A percentile compares a stretch with the other conserved stretches of the same genome.
Evolutionary conservation across 2,329 filamentous ascomycete genomes (phyloP).

Genomic region (Fusarium drepaniforme): DNA sequence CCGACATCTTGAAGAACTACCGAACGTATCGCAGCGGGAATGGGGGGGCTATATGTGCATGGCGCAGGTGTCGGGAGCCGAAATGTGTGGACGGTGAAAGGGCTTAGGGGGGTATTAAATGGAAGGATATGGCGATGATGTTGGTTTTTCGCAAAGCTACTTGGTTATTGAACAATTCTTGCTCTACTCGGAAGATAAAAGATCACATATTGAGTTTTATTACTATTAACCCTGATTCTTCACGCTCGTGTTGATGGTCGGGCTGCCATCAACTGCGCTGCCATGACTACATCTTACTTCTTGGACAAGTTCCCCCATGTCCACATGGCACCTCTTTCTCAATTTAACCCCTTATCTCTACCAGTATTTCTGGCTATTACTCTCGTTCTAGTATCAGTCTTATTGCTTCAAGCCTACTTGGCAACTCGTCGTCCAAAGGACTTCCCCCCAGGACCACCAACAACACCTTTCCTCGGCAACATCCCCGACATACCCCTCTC

Average conservation of each 20-base stretch:
- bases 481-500: constrained; percentile 41
- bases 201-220: neutral
- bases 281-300: neutral
- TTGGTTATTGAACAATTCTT: neutral
- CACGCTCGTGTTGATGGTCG: neutral
- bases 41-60: neutral
- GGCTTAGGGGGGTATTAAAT: neutral
- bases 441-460: constrained; percentile 23
- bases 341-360: neutral
- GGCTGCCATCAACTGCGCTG: neutral
- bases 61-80: neutral
- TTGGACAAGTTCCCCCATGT: neutral
- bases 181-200: neutral
- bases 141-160: neutral
- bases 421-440: constrained; percentile 7
- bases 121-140: neutral
- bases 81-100: neutral
- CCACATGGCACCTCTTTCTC: neutral
- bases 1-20: neutral
- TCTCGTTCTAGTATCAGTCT: neutral
- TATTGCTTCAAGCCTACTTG: constrained; percentile 7
- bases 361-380: neutral
- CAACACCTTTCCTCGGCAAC: constrained; percentile 41
- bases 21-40: neutral
- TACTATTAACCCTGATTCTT: neutral